phyloP scores from a whole-genome alignment of 345 rosid genomes.

The Raphanus sativus region DNA sequence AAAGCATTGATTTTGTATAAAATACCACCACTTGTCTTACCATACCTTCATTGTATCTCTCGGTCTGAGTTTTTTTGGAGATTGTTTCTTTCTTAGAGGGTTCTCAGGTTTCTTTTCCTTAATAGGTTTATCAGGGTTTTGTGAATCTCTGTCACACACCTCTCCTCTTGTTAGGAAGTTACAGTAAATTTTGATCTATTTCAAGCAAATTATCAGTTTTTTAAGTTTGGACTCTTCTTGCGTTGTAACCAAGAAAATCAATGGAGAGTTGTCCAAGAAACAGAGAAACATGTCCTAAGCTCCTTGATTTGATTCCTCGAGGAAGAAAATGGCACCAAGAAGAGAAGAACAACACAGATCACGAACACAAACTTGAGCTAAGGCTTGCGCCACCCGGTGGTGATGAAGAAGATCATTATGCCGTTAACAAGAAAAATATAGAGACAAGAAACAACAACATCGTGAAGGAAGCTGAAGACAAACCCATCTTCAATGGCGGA shows the following conservation, averaged over 20 bases:
- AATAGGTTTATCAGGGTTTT: slow-evolving; percentile 7
- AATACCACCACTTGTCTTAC: slow-evolving; percentile 30
- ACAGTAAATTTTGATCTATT: not conserved
- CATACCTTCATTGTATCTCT: slow-evolving; percentile 28
- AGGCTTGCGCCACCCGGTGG: slow-evolving; percentile 91
- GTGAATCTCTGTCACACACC: slow-evolving; percentile 25
- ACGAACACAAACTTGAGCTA: slow-evolving; percentile 82
- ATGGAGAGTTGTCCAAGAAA: slow-evolving; percentile 60
- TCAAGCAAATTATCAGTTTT: not conserved
- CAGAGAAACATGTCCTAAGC: slow-evolving; percentile 51
- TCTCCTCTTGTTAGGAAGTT: slow-evolving; percentile 3
- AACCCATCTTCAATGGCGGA: slow-evolving; percentile 45
- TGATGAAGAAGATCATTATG: slow-evolving; percentile 56
- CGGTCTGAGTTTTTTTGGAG: slow-evolving; percentile 24
- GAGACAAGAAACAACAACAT: slow-evolving; percentile 27
- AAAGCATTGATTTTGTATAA: slow-evolving; percentile 33
- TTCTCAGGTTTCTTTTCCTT: slow-evolving; percentile 12
- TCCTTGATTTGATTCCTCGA: slow-evolving; percentile 67
- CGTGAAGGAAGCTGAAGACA: slow-evolving; percentile 42
- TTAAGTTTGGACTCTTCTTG: not conserved
- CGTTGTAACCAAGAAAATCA: slow-evolving; percentile 6
- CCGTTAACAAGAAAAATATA: slow-evolving; percentile 23
- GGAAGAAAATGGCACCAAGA: slow-evolving; percentile 45
- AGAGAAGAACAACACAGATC: slow-evolving; percentile 45
- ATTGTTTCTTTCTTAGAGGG: slow-evolving; percentile 3